A percentile compares a stretch with the other conserved stretches of the same genome.
These are phyloP conservation scores for Micractinium conductrix DNA, from an alignment of 139 green algal genomes.

Conservation along the genomic window DNA sequence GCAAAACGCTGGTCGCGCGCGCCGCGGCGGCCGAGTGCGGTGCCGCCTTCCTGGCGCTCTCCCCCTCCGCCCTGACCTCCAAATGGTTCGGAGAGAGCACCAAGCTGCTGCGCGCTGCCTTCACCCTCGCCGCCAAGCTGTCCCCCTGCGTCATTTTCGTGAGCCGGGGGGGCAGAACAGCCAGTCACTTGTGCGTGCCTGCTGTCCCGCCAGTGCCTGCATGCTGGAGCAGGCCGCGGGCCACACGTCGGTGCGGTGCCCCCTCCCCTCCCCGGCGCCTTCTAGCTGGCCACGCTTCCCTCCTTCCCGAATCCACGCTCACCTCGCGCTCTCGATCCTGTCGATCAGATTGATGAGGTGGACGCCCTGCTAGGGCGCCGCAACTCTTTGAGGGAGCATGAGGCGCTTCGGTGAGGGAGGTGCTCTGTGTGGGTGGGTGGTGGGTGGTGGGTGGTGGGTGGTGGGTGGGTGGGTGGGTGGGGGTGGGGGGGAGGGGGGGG, in stretches of 20 bases:
- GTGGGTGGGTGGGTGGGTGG: not conserved
- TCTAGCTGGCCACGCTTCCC: too few species aligned
- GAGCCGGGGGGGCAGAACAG: too few species aligned
- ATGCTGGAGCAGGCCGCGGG: not conserved
- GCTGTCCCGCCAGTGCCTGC: not conserved
- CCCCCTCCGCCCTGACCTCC: slow-evolving; percentile 11
- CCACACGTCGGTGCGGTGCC: too few species aligned
- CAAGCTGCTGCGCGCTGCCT: slow-evolving; percentile 38
- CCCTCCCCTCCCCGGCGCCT: not conserved
- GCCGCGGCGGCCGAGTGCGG: slow-evolving; percentile 59
- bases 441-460: too few species aligned
- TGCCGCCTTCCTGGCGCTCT: slow-evolving; percentile 53
- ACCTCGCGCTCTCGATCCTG: too few species aligned
- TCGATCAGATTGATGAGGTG: slow-evolving; percentile 62
- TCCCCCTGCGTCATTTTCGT: slow-evolving; percentile 79
- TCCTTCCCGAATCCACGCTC: too few species aligned
- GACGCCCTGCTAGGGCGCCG: slow-evolving; percentile 49
- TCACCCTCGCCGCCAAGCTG: slow-evolving; percentile 57
- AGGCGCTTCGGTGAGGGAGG: slow-evolving; percentile 37
- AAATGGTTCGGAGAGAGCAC: slow-evolving; percentile 41
- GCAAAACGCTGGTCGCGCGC: slow-evolving; percentile 61
- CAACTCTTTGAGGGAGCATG: slow-evolving; percentile 51
- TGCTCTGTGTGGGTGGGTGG: too few species aligned
- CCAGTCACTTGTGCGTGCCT: not conserved
- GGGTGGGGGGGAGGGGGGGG: not conserved